These are phyloP conservation scores for Aureobasidium sp. DNA, from an alignment of 2,329 filamentous ascomycete genomes.

Conservation along the genomic window DNA sequence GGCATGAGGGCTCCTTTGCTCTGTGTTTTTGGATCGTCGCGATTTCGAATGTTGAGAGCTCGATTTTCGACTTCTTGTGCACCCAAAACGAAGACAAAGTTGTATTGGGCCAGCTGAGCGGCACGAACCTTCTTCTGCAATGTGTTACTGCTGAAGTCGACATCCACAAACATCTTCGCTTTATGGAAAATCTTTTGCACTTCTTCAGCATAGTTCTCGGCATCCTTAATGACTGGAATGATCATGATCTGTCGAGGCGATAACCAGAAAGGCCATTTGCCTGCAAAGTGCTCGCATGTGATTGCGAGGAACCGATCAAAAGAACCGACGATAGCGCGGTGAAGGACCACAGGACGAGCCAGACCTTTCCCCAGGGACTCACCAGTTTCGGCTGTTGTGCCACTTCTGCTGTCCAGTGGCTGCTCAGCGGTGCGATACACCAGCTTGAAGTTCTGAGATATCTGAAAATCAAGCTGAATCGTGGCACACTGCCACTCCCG, in stretches of 20 bases:
- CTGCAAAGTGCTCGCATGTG: slow-evolving; percentile 74
- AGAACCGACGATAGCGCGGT: slow-evolving; percentile 71
- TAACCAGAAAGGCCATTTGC: slow-evolving; percentile 87
- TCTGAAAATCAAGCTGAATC: slow-evolving; percentile 88
- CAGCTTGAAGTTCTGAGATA: slow-evolving; percentile 77
- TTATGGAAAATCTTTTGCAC: slow-evolving; percentile 62
- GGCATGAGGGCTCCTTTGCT: slow-evolving; percentile 55
- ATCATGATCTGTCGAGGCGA: slow-evolving; percentile 76
- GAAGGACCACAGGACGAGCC: slow-evolving; percentile 74
- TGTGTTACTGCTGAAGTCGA: slow-evolving; percentile 68
- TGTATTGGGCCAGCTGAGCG: slow-evolving; percentile 73
- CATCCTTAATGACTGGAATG: slow-evolving; percentile 67
- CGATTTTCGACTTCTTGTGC: slow-evolving; percentile 53
- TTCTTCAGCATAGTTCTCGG: slow-evolving; percentile 67
- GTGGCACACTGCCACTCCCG: slow-evolving; percentile 87
- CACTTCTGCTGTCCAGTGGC: too few species aligned
- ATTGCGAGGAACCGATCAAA: slow-evolving; percentile 66
- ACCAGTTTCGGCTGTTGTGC: slow-evolving; percentile 21
- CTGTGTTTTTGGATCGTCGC: slow-evolving; percentile 56
- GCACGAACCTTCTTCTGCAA: slow-evolving; percentile 86
- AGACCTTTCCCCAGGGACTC: slow-evolving; percentile 35
- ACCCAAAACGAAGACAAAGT: slow-evolving; percentile 72
- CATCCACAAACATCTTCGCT: slow-evolving; percentile 62
- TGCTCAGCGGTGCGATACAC: slow-evolving; percentile 57
- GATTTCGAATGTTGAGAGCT: slow-evolving; percentile 57